Conservation (phyloP, 1,284 basidiomycete genomes). For the Austroboletus novae-zelandiae region DNA sequence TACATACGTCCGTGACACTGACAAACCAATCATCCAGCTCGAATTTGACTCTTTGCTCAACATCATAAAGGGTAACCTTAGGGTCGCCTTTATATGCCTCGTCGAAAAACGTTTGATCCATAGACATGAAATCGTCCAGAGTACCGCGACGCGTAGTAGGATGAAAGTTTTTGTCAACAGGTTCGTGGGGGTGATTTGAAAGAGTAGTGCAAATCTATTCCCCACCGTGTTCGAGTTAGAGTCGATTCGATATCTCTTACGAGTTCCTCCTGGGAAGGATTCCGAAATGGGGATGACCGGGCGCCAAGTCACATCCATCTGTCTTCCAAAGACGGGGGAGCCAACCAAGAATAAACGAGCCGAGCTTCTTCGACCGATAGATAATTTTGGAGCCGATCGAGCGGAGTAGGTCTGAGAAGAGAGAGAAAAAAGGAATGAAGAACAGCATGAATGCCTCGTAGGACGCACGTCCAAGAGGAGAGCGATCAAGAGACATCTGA, state of each 20-base stretch:
- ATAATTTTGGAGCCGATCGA: background rate
- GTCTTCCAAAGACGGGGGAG: background rate
- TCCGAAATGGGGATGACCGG: too few relatives aligned
- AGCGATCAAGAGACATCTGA: background rate
- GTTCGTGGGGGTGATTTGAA: background rate
- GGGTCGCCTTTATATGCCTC: background rate
- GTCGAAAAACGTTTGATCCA: background rate
- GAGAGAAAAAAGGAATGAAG: background rate
- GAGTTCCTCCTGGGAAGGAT: too few relatives aligned
- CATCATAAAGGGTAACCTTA: too few relatives aligned
- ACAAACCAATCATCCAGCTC: too few relatives aligned
- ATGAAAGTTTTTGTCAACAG: background rate
- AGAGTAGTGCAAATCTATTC: background rate
- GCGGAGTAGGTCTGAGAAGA: background rate
- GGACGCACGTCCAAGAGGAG: background rate
- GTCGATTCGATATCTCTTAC: background rate
- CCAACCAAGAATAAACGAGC: background rate
- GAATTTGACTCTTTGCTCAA: too few relatives aligned
- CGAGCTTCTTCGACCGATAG: background rate
- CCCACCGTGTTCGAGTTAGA: background rate
- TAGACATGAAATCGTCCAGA: background rate
- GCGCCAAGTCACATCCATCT: background rate
- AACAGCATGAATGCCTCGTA: background rate
- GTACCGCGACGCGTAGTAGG: background rate
- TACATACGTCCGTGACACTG: too few relatives aligned